Percentiles rank a stretch among this genome's conserved stretches.
Conservation (phyloP, 495 filamentous ascomycete species). For the Trichoderma asperelloides region DNA sequence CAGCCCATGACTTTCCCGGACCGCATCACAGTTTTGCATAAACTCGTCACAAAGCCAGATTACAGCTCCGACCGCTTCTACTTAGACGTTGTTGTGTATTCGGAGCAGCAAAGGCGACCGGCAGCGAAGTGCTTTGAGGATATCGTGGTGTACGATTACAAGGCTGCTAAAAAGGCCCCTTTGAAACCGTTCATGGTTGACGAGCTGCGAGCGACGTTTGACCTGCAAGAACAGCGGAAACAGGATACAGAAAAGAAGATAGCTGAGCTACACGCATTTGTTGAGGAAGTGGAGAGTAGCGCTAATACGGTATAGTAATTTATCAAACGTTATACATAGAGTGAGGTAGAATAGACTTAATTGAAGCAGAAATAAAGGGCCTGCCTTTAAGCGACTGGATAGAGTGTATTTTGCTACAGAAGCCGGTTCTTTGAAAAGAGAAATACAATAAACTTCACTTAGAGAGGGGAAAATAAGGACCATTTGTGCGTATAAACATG, state of each 20-base stretch:
- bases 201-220: background rate
- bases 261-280: background rate
- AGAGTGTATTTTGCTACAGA: background rate
- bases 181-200: constrained; percentile 4
- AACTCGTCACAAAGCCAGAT: constrained; percentile 43
- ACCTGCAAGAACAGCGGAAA: constrained; percentile 3
- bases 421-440: background rate
- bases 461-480: background rate
- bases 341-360: background rate
- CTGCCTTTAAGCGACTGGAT: background rate
- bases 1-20: constrained; percentile 89
- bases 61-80: constrained; percentile 24
- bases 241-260: background rate
- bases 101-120: constrained; percentile 68
- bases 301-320: constrained; percentile 10
- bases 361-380: background rate
- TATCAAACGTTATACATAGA: background rate
- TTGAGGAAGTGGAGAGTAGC: constrained; percentile 10
- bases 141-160: constrained; percentile 80
- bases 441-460: background rate
- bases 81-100: constrained; percentile 59
- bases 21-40: constrained; percentile 81
- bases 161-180: constrained; percentile 18
- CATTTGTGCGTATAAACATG: background rate
- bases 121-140: constrained; percentile 76